Evolutionary conservation across 2,329 filamentous ascomycete species (phyloP).

Genomic region (Fusarium sp.): DNA sequence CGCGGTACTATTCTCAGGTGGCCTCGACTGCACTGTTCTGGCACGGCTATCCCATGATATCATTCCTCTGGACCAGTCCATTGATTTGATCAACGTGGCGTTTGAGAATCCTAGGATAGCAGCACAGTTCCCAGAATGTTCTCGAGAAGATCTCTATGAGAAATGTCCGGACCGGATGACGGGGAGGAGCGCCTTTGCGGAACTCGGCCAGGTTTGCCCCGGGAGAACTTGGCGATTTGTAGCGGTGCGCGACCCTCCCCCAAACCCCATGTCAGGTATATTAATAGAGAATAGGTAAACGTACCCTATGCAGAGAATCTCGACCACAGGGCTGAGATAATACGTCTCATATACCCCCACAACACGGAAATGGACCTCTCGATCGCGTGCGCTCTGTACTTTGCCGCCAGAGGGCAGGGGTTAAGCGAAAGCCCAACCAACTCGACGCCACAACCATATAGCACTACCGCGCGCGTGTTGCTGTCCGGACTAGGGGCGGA

Average conservation of each 20-base stretch:
- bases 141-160: constrained; percentile 73
- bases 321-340: constrained; percentile 77
- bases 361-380: constrained; percentile 99
- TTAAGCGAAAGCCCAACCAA: constrained; percentile 54
- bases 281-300: constrained; percentile 71
- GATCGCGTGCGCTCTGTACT: constrained; percentile 94
- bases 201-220: constrained; percentile 80
- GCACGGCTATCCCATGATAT: constrained; percentile 86
- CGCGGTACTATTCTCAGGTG: constrained; percentile 93
- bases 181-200: constrained; percentile 83
- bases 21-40: constrained; percentile 91
- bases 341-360: constrained; percentile 89
- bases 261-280: background rate
- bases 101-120: constrained; percentile 92
- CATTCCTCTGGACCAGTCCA: constrained; percentile 75
- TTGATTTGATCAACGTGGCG: constrained; percentile 95
- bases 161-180: constrained; percentile 92
- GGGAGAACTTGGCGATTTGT: constrained; percentile 86
- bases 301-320: constrained; percentile 84
- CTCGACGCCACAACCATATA: constrained; percentile 63
- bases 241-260: constrained; percentile 62
- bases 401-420: constrained; percentile 85
- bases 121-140: constrained; percentile 63
- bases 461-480: constrained; percentile 83
- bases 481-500: constrained; percentile 95